phyloP scores from a whole-genome alignment of 768 basidiomycete genomes.

The Filobasidium floriforme region DNA sequence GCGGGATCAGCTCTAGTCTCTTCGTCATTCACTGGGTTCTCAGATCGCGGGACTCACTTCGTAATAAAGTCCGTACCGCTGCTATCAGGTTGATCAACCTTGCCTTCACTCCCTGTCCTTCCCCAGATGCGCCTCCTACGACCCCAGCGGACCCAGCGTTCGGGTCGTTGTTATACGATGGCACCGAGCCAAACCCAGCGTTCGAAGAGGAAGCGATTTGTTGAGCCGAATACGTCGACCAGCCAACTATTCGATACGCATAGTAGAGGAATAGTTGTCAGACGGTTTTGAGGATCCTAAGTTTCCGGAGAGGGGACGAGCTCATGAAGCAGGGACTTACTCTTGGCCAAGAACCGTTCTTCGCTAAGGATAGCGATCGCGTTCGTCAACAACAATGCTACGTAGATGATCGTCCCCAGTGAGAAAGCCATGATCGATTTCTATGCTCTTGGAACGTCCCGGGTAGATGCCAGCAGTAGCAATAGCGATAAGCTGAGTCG shows the following conservation, averaged over 20 bases:
- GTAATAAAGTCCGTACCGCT: conserved; percentile 91
- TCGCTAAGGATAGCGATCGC: conserved; percentile 92
- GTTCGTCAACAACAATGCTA: conserved; percentile 79
- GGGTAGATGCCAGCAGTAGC: too few species aligned
- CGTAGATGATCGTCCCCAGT: conserved; percentile 60
- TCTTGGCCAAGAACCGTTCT: conserved; percentile 87
- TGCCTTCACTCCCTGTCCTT: conserved; percentile 61
- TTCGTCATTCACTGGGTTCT: conserved; percentile 28
- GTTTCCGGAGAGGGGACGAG: too few species aligned
- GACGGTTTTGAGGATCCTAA: conserved; percentile 9
- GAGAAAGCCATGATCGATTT: conserved; percentile 43
- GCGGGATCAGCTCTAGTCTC: conserved; percentile 18
- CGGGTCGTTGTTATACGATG: conserved; percentile 12
- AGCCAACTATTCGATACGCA: conserved; percentile 62
- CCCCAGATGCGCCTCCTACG: conserved; percentile 19
- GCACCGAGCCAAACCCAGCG: conserved; percentile 38
- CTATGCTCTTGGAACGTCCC: too few species aligned
- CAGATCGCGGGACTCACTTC: conserved; percentile 59
- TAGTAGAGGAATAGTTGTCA: conserved; percentile 11
- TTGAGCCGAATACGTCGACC: conserved; percentile 51
- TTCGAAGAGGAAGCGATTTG: conserved; percentile 28
- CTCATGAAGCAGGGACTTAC: conserved; percentile 53
- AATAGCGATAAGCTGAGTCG: too few species aligned
- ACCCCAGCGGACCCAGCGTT: conserved; percentile 2
- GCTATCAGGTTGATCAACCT: conserved; percentile 85